Conservation (phyloP, 768 basidiomycete species). For the Trametes gibbosa region DNA sequence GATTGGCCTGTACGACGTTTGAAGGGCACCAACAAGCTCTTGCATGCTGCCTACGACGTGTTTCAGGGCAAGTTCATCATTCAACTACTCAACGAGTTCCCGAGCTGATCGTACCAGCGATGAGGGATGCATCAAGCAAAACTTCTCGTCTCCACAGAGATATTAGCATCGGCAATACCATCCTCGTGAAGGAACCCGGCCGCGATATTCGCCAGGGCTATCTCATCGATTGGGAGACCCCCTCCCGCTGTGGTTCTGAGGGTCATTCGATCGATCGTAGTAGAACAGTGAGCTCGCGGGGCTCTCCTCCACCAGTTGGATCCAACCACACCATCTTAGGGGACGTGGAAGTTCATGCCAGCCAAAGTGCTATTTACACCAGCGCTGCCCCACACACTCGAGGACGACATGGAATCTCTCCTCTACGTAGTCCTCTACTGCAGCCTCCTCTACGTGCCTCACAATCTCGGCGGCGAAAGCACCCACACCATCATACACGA, state of each 20-base stretch:
- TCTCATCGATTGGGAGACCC: slow-evolving; percentile 12
- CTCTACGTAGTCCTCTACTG: slow-evolving; percentile 13
- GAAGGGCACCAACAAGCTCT: neutral
- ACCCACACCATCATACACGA: neutral
- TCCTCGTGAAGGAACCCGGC: neutral
- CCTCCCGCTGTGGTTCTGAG: neutral
- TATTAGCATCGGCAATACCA: slow-evolving; percentile 3
- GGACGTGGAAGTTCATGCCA: slow-evolving; percentile 5
- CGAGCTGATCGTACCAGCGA: neutral
- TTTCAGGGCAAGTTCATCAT: neutral
- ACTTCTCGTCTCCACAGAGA: neutral
- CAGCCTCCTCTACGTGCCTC: neutral
- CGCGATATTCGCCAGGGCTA: neutral
- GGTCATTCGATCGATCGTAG: neutral
- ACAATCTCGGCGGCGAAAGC: neutral
- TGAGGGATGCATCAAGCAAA: neutral
- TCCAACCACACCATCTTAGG: neutral
- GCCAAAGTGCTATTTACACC: neutral
- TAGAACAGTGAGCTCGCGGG: neutral
- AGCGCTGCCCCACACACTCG: neutral
- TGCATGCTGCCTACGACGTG: neutral
- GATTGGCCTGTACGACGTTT: neutral
- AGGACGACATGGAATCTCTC: slow-evolving; percentile 14
- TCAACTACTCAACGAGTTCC: too few relatives aligned
- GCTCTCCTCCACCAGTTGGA: neutral